Evolutionary conservation across 768 basidiomycete genomes (phyloP).

Genomic region (Coprinopsis sp.): DNA sequence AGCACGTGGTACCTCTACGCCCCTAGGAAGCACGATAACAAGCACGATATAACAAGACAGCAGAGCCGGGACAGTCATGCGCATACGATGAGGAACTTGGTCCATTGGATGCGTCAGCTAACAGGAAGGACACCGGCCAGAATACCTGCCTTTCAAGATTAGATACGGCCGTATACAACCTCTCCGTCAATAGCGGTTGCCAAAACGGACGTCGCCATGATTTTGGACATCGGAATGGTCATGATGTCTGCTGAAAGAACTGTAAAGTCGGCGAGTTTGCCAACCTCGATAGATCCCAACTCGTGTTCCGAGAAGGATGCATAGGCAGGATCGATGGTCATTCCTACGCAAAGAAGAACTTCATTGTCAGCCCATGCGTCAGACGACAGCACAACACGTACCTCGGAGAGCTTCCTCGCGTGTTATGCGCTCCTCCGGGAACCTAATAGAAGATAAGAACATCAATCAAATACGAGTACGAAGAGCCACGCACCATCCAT

Average conservation of each 20-base stretch:
- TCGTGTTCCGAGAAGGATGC: conserved; percentile 74
- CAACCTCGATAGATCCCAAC: conserved; percentile 72
- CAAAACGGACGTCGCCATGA: conserved; percentile 64
- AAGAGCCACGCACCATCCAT: conserved; percentile 62
- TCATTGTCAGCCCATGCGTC: neutral
- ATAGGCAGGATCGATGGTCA: conserved; percentile 85
- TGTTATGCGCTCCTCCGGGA: conserved; percentile 73
- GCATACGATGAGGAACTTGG: too few species aligned
- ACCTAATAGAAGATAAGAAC: conserved; percentile 43
- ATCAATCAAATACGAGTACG: conserved; percentile 1
- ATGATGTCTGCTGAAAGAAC: conserved; percentile 82
- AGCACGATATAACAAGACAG: too few species aligned
- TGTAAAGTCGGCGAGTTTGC: conserved; percentile 85
- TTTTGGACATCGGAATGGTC: conserved; percentile 49
- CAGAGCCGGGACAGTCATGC: too few species aligned
- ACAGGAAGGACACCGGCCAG: too few species aligned
- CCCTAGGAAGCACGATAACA: too few species aligned
- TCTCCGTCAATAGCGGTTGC: conserved; percentile 78
- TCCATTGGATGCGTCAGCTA: too few species aligned
- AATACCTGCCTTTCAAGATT: too few species aligned
- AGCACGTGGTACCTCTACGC: too few species aligned
- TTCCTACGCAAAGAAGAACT: conserved; percentile 40
- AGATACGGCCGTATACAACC: conserved; percentile 40
- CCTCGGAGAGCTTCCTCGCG: conserved; percentile 75
- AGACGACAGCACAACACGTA: conserved; percentile 15